Conservation (phyloP, 2,329 filamentous ascomycete genomes). For the Phialocephala sp. region DNA sequence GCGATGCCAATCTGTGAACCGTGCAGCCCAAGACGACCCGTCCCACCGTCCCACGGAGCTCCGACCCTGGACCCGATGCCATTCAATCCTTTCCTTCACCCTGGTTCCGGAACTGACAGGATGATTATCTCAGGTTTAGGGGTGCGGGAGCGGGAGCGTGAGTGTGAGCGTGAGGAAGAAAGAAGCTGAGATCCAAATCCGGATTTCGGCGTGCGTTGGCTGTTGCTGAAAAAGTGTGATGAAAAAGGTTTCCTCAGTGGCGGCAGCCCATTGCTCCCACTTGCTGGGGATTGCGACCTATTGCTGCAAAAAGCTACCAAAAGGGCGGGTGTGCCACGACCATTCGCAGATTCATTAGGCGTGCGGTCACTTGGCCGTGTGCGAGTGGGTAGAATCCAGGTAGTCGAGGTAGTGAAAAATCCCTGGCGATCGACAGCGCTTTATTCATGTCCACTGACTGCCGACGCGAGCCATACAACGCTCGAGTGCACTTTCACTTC, state of each 20-base stretch:
- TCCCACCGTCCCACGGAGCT: no score
- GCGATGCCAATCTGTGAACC: no score
- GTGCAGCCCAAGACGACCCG: no score
- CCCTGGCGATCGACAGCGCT: background rate
- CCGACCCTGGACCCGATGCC: no score
- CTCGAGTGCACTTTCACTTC: background rate
- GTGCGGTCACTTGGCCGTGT: background rate
- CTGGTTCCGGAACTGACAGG: no score
- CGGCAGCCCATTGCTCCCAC: background rate
- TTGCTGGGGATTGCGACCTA: background rate
- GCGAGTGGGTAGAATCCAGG: no score
- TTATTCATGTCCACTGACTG: background rate
- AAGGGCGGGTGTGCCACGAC: background rate
- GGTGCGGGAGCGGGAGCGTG: background rate
- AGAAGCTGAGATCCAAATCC: background rate
- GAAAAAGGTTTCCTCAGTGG: background rate
- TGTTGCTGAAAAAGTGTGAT: background rate
- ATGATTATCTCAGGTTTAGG: background rate
- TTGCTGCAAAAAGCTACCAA: background rate
- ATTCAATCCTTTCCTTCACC: no score
- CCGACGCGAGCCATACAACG: conserved; percentile 6
- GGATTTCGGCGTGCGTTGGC: conserved; percentile 1
- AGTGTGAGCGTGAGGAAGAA: background rate
- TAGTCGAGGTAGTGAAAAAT: conserved; percentile 1
- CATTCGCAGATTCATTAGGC: background rate